Base-by-base conservation (phyloP, 768 basidiomycete genomes). In the Fomitopsis serialis region DNA sequence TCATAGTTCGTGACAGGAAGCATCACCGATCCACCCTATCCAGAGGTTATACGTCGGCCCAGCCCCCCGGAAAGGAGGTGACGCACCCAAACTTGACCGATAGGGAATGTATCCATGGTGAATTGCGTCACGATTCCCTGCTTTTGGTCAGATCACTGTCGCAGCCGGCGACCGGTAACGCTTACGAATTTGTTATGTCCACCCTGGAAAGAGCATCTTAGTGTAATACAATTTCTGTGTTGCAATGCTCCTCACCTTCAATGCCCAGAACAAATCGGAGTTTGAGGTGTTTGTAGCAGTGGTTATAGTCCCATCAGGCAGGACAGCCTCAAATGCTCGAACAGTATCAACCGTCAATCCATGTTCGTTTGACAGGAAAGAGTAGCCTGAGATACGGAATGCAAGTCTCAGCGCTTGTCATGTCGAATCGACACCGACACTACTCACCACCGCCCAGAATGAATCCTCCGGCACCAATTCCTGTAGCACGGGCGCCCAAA, bases 121-220 rank as follows among this genome's bases (percentile, higher is more conserved):
- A 84, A 78, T 42, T 66, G 70, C 1, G 82, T 84, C 1, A 85
- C 79, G 40, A 84, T 77, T 0, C 83, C 84, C 72, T 74, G 22
- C n/a, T 3, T 52, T 72, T 56, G 8, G 29, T n/a, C 8, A 32
- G 6, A 6, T 32, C 29, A 32, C 5, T 11, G 29, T 32, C 29
- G 29, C 11, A 6, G 29, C 5, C n/a, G 40, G 9, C 15, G 15
- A 36, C 44, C 27, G 11, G 79, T 50, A 21, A 17, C 81, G 10
- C 45, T 27, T 43, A 75, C 75, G 54, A 82, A 85, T 56, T 85
- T 86, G 56, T 86, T 84, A 56, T 73, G 62, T 8, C 83, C 84
- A 23, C 82, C 83, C 78, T 82, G 47, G 17, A 9, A 42, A 21
- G 12, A 24, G 6, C 5, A 6, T 6, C 6, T 32, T 11, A 32